Percentiles rank a stretch among this genome's conserved stretches.
Evolutionary conservation across 2,329 filamentous ascomycete species (phyloP).

Genomic region (Diaporthe sp.): DNA sequence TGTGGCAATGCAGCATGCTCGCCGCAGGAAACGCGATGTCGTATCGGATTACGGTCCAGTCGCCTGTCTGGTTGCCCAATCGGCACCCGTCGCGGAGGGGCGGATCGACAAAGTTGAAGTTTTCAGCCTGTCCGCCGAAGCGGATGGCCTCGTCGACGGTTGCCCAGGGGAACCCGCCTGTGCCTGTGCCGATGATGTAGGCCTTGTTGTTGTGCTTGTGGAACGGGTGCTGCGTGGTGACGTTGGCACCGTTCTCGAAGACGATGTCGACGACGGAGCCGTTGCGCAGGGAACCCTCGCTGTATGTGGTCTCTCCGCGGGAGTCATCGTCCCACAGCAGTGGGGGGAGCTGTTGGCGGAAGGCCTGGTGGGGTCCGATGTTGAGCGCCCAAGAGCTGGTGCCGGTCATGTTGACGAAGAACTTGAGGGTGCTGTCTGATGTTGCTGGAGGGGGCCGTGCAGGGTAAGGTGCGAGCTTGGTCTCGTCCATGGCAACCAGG

Average conservation of each 20-base stretch:
- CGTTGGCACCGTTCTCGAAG: constrained; percentile 39
- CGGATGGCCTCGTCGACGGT: constrained; percentile 51
- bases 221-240: constrained; percentile 40
- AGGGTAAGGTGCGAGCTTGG: constrained; percentile 34
- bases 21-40: constrained; percentile 36
- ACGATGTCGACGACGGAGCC: constrained; percentile 42
- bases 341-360: constrained; percentile 36
- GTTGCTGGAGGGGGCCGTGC: constrained; percentile 29
- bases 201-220: constrained; percentile 44
- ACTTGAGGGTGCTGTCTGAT: constrained; percentile 35
- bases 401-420: constrained; percentile 37
- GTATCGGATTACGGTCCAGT: constrained; percentile 36
- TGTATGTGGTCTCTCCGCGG: constrained; percentile 36
- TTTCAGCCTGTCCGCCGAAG: constrained; percentile 55
- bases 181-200: constrained; percentile 41
- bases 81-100: constrained; percentile 35
- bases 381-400: constrained; percentile 34
- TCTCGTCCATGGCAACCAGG: constrained; percentile 33
- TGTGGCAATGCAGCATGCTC: constrained; percentile 37
- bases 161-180: constrained; percentile 40
- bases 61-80: constrained; percentile 31
- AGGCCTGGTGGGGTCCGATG: constrained; percentile 37
- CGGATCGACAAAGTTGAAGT: constrained; percentile 49
- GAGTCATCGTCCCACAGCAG: constrained; percentile 36
- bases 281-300: constrained; percentile 35